Percentiles rank a stretch among this genome's conserved stretches.
Conservation (phyloP, 805 yeast species). For the Cephaloascus albidus region DNA sequence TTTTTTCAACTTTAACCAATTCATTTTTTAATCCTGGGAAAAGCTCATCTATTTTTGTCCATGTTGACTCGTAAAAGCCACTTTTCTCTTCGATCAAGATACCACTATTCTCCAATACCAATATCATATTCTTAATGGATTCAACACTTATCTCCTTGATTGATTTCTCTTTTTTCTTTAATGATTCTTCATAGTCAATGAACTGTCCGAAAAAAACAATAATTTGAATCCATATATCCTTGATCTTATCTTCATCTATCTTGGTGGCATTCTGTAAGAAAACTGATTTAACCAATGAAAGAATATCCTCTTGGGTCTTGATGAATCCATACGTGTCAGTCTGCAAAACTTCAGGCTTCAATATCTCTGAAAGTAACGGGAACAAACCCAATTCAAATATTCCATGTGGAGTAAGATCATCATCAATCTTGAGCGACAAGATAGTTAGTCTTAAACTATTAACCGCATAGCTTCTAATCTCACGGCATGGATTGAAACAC, state of each 20-base stretch:
- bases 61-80: slow-evolving; percentile 17
- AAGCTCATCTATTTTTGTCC: slow-evolving; percentile 18
- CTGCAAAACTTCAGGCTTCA: slow-evolving; percentile 48
- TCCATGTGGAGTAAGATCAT: slow-evolving; percentile 37
- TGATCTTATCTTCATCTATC: slow-evolving; percentile 12
- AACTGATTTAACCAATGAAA: slow-evolving; percentile 56
- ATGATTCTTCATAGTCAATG: slow-evolving; percentile 5
- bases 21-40: slow-evolving; percentile 18
- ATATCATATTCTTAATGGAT: slow-evolving; percentile 29
- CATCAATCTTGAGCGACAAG: slow-evolving; percentile 26
- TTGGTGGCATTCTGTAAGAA: slow-evolving; percentile 24
- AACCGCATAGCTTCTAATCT: slow-evolving; percentile 60
- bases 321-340: slow-evolving; percentile 59
- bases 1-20: slow-evolving; percentile 4
- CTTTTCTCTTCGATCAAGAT: not conserved
- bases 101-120: slow-evolving; percentile 18
- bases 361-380: slow-evolving; percentile 59
- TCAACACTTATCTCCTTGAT: slow-evolving; percentile 24
- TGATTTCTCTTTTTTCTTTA: slow-evolving; percentile 13
- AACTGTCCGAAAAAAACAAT: slow-evolving; percentile 17
- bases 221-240: slow-evolving; percentile 23
- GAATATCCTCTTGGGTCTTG: slow-evolving; percentile 56
- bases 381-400: slow-evolving; percentile 67
- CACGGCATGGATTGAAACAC: slow-evolving; percentile 81
- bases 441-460: slow-evolving; percentile 45